These are phyloP conservation scores for Rhinocladiella similis DNA, from an alignment of 2,329 filamentous ascomycete genomes.

Conservation along the genomic window DNA sequence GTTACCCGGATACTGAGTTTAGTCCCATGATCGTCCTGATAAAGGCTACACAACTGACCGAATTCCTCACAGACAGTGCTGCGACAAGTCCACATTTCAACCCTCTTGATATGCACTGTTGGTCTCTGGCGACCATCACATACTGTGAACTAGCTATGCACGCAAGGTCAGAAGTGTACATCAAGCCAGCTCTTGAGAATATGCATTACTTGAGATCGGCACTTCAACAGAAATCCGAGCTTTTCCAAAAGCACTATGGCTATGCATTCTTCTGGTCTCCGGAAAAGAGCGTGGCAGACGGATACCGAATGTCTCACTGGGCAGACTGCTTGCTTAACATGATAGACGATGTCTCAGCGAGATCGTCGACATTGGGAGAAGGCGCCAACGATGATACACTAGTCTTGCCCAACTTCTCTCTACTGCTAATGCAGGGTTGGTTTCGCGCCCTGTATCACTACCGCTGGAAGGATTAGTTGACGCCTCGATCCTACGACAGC, in stretches of 20 bases:
- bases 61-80: neutral
- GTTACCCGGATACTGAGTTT: neutral
- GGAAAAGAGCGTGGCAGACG: neutral
- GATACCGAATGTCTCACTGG: constrained; percentile 19
- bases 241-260: constrained; percentile 16
- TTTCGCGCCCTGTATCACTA: constrained; percentile 1
- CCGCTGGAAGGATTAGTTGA: neutral
- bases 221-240: constrained; percentile 18
- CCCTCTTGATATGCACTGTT: constrained; percentile 19
- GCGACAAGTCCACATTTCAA: constrained; percentile 9
- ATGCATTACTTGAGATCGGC: constrained; percentile 2
- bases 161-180: neutral
- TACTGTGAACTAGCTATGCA: constrained; percentile 15
- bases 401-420: neutral
- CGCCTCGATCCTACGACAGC: neutral
- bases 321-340: constrained; percentile 20
- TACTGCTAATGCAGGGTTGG: neutral
- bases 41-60: neutral
- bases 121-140: constrained; percentile 18
- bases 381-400: neutral
- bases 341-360: constrained; percentile 16
- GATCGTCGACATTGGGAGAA: neutral
- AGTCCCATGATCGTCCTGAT: constrained; percentile 1
- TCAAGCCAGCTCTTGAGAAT: constrained; percentile 4
- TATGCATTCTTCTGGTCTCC: constrained; percentile 16